phyloP scores from a whole-genome alignment of 148 eudicot genomes.

The Polygonum maritimum region DNA sequence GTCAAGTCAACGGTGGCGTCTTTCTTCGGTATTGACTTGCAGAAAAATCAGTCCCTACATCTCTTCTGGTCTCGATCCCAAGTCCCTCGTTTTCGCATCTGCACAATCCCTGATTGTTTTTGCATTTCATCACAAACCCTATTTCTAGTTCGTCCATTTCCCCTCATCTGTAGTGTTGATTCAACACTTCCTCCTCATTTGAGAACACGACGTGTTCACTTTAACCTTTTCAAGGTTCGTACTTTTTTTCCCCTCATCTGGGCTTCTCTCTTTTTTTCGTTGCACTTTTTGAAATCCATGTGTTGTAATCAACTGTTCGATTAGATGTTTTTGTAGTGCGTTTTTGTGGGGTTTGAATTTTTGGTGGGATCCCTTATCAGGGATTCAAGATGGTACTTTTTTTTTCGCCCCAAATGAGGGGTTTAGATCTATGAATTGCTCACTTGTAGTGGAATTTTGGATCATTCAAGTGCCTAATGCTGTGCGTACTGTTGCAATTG shows the following conservation, averaged over 20 bases:
- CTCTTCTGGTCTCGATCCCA: background rate
- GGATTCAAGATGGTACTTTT: background rate
- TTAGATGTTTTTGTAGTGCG: background rate
- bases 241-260: background rate
- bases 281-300: background rate
- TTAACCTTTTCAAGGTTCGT: background rate
- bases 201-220: background rate
- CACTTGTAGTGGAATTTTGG: background rate
- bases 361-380: background rate
- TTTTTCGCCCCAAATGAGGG: background rate
- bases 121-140: background rate
- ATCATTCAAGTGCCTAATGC: background rate
- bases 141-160: background rate
- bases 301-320: background rate
- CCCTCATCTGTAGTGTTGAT: background rate
- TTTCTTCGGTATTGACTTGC: background rate
- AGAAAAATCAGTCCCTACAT: background rate
- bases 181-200: background rate
- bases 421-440: background rate
- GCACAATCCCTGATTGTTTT: background rate
- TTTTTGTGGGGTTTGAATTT: background rate
- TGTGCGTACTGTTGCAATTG: background rate
- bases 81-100: background rate
- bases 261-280: background rate
- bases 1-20: conserved; percentile 1